A percentile compares a stretch with the other conserved stretches of the same genome.
These are phyloP conservation scores for Termitomyces titanicus DNA, from an alignment of 768 basidiomycete species.

Conservation along the genomic window DNA sequence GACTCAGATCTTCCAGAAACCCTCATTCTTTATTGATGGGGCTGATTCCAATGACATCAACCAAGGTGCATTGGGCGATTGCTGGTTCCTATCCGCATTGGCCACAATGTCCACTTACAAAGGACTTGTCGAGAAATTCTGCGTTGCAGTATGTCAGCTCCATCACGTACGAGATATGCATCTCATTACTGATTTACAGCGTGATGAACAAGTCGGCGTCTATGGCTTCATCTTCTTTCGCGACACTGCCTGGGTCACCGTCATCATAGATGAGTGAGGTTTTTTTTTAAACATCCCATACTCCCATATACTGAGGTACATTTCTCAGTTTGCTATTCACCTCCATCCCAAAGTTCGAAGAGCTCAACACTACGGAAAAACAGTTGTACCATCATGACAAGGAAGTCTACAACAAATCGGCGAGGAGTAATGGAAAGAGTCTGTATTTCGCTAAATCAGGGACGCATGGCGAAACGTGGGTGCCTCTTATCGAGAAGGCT, in stretches of 20 bases:
- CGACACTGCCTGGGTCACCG: conserved; percentile 46
- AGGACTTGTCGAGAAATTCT: conserved; percentile 48
- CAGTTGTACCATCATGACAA: conserved; percentile 48
- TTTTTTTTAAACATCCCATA: not conserved
- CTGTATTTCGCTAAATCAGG: conserved; percentile 49
- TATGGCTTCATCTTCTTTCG: conserved; percentile 60
- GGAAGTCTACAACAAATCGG: conserved; percentile 38
- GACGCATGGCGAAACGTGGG: conserved; percentile 52
- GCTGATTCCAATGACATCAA: conserved; percentile 40
- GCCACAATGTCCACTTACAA: conserved; percentile 42
- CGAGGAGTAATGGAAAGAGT: conserved; percentile 43
- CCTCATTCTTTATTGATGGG: conserved; percentile 45
- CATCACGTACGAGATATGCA: not conserved
- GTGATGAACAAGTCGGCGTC: conserved; percentile 49
- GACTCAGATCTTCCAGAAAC: conserved; percentile 48
- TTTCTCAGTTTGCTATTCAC: conserved; percentile 42
- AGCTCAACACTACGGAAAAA: conserved; percentile 35
- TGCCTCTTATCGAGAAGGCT: conserved; percentile 56
- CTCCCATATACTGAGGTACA: not conserved
- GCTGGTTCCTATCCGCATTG: conserved; percentile 53
- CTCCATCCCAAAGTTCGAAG: conserved; percentile 49
- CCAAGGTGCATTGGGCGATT: conserved; percentile 47
- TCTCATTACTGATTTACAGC: conserved; percentile 22
- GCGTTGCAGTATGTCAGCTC: conserved; percentile 41
- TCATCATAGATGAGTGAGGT: conserved; percentile 53